Evolutionary conservation across 2,329 filamentous ascomycete species (phyloP), one percentile per base, ranked within the genome.

Genomic region (Aspergillus sp.): DNA sequence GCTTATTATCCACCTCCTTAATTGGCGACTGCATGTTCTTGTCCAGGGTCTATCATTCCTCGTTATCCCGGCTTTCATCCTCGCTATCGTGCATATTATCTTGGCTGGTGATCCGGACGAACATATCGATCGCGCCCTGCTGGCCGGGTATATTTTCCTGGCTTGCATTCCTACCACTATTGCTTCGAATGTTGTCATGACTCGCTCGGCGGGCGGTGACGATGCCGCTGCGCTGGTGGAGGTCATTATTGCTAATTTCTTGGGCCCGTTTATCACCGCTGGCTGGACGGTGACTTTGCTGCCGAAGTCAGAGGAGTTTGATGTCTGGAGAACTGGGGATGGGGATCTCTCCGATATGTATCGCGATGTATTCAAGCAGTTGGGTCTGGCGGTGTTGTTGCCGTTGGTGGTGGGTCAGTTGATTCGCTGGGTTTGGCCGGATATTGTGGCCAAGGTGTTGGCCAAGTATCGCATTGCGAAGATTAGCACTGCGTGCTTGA

Each of bases 161-260:
- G 83, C 86, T n/a, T 88, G 85, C 68, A 84, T 90, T 4, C 88
- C 89, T 1, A 91, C 89, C 0, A 91, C 89, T 0, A 89, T 91
- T 67, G 84, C 87, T 7, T 90, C 86, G 49, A 91, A 91, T 71
- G 86, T 90, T 7, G 86, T 91, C 42, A 90, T 91, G 88, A 91
- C 89, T 5, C 79, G 87, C 25, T 81, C 85, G 41, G 85, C 89
- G 0, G 85, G 88, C 39, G 89, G 89, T 5, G 89, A 91, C 65
- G 84, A 87, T 61, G 84, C 84, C 2, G 84, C 86, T 0, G 84
- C 84, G 52, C 81, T 89, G 61, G 87, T 90, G 32, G 88, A 90
- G 69, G 88, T 90, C 1, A 82, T 90, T 8, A 77, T 91, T 48
- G 89, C 88, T 30, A 91, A 91, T 72, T 81, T 90, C 8, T 76